Percentiles rank a stretch among this genome's conserved stretches.
Evolutionary conservation across 495 filamentous ascomycete genomes (phyloP).

Genomic region (Hypoxylon lienhwacheense): DNA sequence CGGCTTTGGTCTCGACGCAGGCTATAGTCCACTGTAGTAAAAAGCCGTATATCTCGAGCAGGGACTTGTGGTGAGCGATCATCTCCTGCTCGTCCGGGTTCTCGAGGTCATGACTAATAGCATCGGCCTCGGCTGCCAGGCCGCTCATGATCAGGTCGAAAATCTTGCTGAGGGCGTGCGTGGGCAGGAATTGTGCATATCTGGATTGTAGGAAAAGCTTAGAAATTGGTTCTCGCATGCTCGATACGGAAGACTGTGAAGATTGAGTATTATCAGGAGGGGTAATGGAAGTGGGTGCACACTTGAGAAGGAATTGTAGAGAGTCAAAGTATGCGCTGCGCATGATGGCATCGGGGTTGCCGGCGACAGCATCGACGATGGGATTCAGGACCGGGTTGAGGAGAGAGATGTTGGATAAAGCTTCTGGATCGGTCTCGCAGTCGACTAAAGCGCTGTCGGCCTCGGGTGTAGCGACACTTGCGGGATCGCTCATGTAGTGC

Average conservation of each 20-base stretch:
- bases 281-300: slow-evolving; percentile 65
- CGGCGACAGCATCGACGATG: slow-evolving; percentile 90
- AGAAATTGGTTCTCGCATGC: slow-evolving; percentile 49
- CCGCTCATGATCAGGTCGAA: slow-evolving; percentile 92
- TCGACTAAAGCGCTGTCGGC: slow-evolving; percentile 83
- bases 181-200: slow-evolving; percentile 78
- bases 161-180: slow-evolving; percentile 83
- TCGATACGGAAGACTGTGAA: slow-evolving; percentile 17
- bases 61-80: slow-evolving; percentile 79
- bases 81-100: slow-evolving; percentile 82
- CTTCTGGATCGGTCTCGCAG: slow-evolving; percentile 88
- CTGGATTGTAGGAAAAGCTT: slow-evolving; percentile 71
- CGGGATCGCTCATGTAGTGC: slow-evolving; percentile 90
- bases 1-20: slow-evolving; percentile 88
- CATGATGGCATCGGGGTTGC: slow-evolving; percentile 83
- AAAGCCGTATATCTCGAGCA: slow-evolving; percentile 94
- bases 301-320: slow-evolving; percentile 95
- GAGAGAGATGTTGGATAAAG: slow-evolving; percentile 68
- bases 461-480: slow-evolving; percentile 79
- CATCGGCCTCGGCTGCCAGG: slow-evolving; percentile 87
- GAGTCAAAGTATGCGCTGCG: slow-evolving; percentile 82
- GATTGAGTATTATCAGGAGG: slow-evolving; percentile 35
- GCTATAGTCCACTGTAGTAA: slow-evolving; percentile 93
- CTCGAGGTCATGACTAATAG: slow-evolving; percentile 82
- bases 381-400: slow-evolving; percentile 86